Conservation (phyloP, 2,329 filamentous ascomycete genomes). For the Madurella mycetomatis region DNA sequence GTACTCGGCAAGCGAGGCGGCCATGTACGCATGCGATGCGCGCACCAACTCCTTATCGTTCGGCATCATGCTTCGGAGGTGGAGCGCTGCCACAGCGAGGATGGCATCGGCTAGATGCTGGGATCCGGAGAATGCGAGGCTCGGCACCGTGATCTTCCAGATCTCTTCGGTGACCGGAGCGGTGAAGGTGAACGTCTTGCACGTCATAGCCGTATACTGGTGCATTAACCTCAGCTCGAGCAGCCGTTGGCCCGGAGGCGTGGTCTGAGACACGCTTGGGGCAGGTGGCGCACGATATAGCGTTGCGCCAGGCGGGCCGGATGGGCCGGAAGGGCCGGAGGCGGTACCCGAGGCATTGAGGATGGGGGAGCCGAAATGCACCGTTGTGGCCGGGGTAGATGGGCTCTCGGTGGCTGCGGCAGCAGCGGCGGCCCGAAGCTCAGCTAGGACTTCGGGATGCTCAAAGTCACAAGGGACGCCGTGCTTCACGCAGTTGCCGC, state of each 20-base stretch:
- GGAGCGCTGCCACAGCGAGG: slow-evolving; percentile 59
- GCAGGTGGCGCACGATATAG: slow-evolving; percentile 35
- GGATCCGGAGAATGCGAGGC: slow-evolving; percentile 55
- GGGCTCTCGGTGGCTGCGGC: slow-evolving; percentile 26
- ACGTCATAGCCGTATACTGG: slow-evolving; percentile 58
- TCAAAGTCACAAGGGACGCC: slow-evolving; percentile 64
- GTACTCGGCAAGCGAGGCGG: slow-evolving; percentile 58
- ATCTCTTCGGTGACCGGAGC: slow-evolving; percentile 50
- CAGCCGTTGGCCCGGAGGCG: slow-evolving; percentile 41
- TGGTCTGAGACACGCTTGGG: slow-evolving; percentile 33
- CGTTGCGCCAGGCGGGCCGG: slow-evolving; percentile 29
- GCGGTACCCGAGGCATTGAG: slow-evolving; percentile 20
- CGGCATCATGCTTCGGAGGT: slow-evolving; percentile 53
- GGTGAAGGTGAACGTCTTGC: slow-evolving; percentile 54
- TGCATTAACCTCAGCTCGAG: slow-evolving; percentile 61
- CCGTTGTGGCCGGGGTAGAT: slow-evolving; percentile 21
- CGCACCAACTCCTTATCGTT: slow-evolving; percentile 57
- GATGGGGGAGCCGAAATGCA: slow-evolving; percentile 26
- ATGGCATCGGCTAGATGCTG: slow-evolving; percentile 60
- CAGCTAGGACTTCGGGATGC: slow-evolving; percentile 43
- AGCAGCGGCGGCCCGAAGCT: slow-evolving; percentile 39
- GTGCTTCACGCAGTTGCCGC: slow-evolving; percentile 64
- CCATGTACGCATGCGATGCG: slow-evolving; percentile 62
- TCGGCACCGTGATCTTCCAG: slow-evolving; percentile 57
- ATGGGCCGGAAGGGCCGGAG: slow-evolving; percentile 21